Evolutionary conservation across 768 basidiomycete species (phyloP), one percentile per base, ranked within the genome.

Genomic region (Boletus pseudo-olivaceus): DNA sequence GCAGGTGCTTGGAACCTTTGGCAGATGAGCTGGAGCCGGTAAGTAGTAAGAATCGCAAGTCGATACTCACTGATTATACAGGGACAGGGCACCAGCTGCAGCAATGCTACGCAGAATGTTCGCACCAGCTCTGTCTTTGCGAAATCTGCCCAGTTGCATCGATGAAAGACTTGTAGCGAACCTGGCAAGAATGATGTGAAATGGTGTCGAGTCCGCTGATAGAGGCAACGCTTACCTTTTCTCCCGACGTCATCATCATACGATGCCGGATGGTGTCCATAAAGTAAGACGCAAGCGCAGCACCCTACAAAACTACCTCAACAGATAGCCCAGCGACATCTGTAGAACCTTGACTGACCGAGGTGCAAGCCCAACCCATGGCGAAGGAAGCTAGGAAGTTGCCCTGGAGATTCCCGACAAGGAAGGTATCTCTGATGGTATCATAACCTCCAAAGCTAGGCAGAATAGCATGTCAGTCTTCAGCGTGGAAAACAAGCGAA

Each of bases 121-220:
- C 54, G 78, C 80, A 59, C 80, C 82, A 53, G 80, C 82, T 62
- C 83, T 82, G 70, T 81, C 83, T 82, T 76, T 23, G 26, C 38
- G 12, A 44, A 27, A 77, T 77, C 49, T 78, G 68, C 48, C 61
- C 64, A 15, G 64, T 68, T 9, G 76, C 76, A 33, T 78, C 72
- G 19, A 77, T 54, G 53, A 72, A 75, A 26, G 67, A 67, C 44
- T 66, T 75, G 60, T 77, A 78, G n/a, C 50, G 68, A 34, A 73
- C 71, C 70, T 72, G 45, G 12, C 2, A 20, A 45, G 38, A 33
- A 35, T 33, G 23, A 19, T 26, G 35, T 56, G 17, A 57, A 34
- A 39, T 23, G 5, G 12, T 4, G 1, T 23, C 23, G 1, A 27
- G 10, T 11, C 47, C 11, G n/a, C 15, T 23, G 7, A 38, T 15